Conservation (phyloP, 2,329 filamentous ascomycete genomes). For the Didymella sp. region DNA sequence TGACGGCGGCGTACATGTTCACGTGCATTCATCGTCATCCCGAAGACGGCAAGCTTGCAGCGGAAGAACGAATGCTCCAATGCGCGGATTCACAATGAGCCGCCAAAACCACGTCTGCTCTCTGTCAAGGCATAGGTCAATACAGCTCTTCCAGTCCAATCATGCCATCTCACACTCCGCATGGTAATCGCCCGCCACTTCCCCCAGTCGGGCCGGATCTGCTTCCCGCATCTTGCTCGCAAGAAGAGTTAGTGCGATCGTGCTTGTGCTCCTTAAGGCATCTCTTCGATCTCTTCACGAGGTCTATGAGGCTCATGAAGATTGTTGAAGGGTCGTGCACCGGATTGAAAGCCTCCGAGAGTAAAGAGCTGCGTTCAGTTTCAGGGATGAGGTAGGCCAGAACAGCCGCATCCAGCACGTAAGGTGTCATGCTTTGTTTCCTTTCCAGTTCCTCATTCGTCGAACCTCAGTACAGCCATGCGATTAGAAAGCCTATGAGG, state of each 20-base stretch:
- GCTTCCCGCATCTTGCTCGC: slow-evolving; percentile 2
- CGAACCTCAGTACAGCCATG: neutral
- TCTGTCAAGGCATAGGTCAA: neutral
- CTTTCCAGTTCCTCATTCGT: slow-evolving; percentile 20
- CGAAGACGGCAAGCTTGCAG: neutral
- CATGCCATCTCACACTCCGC: neutral
- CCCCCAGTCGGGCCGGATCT: slow-evolving; percentile 16
- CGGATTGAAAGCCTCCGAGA: neutral
- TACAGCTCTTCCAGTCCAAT: neutral
- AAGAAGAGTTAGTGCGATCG: slow-evolving; percentile 18
- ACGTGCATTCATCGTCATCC: neutral
- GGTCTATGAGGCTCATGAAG: slow-evolving; percentile 18
- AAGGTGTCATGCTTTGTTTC: neutral
- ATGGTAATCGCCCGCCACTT: neutral
- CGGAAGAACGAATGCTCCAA: no score
- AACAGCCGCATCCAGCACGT: neutral
- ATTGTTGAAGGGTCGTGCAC: neutral
- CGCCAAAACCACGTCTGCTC: neutral
- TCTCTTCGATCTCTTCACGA: slow-evolving; percentile 8
- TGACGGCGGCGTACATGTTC: neutral
- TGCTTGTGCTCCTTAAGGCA: neutral
- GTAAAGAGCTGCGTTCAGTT: neutral
- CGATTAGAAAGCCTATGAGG: slow-evolving; percentile 5
- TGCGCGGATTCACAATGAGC: neutral
- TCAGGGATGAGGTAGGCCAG: neutral